A percentile compares a stretch with the other conserved stretches of the same genome.
Conservation (phyloP, 805 yeast species). For the Starmerella geochares region DNA sequence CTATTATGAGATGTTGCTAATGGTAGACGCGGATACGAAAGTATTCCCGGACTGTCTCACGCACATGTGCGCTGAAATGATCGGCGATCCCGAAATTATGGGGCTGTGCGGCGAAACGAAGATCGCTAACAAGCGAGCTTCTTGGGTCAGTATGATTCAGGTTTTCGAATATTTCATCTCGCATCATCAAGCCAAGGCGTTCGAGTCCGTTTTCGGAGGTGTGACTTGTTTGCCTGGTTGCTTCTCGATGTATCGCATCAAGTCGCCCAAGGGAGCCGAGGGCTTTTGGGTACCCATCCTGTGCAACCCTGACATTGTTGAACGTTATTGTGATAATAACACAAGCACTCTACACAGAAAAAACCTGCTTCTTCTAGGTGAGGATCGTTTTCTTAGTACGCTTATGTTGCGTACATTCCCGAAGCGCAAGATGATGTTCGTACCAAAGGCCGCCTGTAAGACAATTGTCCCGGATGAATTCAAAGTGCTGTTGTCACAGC, state of each 20-base stretch:
- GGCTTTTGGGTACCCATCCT: constrained; percentile 89
- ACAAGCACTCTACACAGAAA: constrained; percentile 76
- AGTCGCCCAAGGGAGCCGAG: constrained; percentile 69
- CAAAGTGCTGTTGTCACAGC: constrained; percentile 70
- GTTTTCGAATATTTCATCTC: constrained; percentile 89
- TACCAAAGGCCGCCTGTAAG: constrained; percentile 85
- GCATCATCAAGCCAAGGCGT: constrained; percentile 89
- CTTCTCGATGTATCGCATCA: constrained; percentile 83
- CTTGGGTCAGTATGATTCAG: constrained; percentile 90
- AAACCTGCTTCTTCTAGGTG: constrained; percentile 76
- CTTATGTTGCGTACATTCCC: constrained; percentile 85
- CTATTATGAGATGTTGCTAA: constrained; percentile 66
- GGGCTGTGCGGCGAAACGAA: constrained; percentile 94
- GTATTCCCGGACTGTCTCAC: constrained; percentile 79
- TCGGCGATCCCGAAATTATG: constrained; percentile 75
- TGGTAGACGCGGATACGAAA: constrained; percentile 93
- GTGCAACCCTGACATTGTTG: constrained; percentile 89
- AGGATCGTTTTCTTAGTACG: constrained; percentile 76
- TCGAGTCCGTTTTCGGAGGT: constrained; percentile 89
- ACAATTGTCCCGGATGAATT: constrained; percentile 82
- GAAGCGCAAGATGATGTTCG: constrained; percentile 72
- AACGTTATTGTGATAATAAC: constrained; percentile 77
- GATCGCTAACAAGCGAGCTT: constrained; percentile 66
- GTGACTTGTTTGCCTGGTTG: constrained; percentile 96
- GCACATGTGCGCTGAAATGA: constrained; percentile 85